Evolutionary conservation across 1,284 basidiomycete species (phyloP), one percentile per base, ranked within the genome.

Genomic region (Pholiota adiposa): DNA sequence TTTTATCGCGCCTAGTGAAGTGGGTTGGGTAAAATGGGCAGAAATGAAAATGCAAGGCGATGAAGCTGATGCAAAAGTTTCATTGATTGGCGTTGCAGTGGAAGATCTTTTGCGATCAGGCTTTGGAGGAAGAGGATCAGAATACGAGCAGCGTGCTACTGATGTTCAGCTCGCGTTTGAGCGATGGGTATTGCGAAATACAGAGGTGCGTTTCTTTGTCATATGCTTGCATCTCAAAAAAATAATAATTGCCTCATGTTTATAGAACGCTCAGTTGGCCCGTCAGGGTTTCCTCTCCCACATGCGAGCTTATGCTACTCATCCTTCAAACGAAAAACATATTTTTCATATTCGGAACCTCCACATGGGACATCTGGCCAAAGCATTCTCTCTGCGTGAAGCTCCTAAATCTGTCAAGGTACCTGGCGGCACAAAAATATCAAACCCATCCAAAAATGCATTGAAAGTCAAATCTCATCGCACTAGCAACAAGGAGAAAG

Each of bases 111-210:
- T 98, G 40, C 78, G 80, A 68, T 82, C 82, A 51, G 97, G 97
- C 0, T 97, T 97, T 72, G 96, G 96, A 12, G 96, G 93, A 11
- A 85, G 84, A 61, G 85, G 85, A 0, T 75, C 75, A 40, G 96
- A 96, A 71, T 96, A 88, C 67, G 95, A 99, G 77, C 83, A 84
- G 33, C 85, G 97, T 40, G 97, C 97, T 33, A 99, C 97, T 1
- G 94, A 98, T 59, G 96, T 97, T 21, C 97, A 99, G 74, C 83
- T 98, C 60, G 86, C 94, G 0, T 94, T 98, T 63, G 97, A 99
- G 76, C 83, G 94, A 60, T 99, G 97, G 97, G 94, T 97, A 2
- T 73, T 97, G 48, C 80, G 77, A 7, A 79, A 81, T 38, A 89
- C 90, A 71, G 80, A 88, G 70, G 95, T 96, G 63, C 66, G 83